Conservation (phyloP, 2,329 filamentous ascomycete species). For the Phoma sp. region DNA sequence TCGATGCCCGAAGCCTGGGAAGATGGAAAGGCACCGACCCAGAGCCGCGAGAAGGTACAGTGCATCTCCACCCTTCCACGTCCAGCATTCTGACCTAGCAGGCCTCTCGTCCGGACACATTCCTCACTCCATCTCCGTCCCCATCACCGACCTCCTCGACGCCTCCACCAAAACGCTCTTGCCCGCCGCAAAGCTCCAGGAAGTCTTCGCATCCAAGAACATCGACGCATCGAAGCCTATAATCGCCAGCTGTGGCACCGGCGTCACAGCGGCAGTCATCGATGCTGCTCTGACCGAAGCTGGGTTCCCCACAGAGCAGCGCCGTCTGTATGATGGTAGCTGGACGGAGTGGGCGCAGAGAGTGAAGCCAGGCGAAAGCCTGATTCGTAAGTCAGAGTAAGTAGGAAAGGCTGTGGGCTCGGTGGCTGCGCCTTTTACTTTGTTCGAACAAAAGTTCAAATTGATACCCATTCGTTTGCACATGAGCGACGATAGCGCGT, state of each 20-base stretch:
- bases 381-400: slow-evolving; percentile 61
- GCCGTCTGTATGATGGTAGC: slow-evolving; percentile 90
- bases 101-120: slow-evolving; percentile 86
- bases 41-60: slow-evolving; percentile 78
- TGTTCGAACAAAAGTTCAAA: background rate
- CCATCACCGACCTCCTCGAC: slow-evolving; percentile 80
- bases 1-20: slow-evolving; percentile 82
- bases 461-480: slow-evolving; percentile 15
- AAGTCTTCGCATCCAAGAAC: slow-evolving; percentile 79
- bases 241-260: slow-evolving; percentile 88
- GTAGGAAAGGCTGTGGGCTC: no score
- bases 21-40: slow-evolving; percentile 83
- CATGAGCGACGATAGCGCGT: background rate
- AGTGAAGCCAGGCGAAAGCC: slow-evolving; percentile 64
- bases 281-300: slow-evolving; percentile 85
- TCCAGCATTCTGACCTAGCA: slow-evolving; percentile 18
- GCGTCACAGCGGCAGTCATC: slow-evolving; percentile 89
- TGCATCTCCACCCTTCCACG: background rate
- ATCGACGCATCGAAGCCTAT: slow-evolving; percentile 81
- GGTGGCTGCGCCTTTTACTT: background rate
- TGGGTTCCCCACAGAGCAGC: slow-evolving; percentile 71
- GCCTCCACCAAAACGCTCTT: slow-evolving; percentile 81
- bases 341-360: slow-evolving; percentile 89
- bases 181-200: slow-evolving; percentile 71
- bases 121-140: slow-evolving; percentile 82